Evolutionary conservation across 169 alveolate genomes (phyloP).

Genomic region (Amoebophrya sp.): DNA sequence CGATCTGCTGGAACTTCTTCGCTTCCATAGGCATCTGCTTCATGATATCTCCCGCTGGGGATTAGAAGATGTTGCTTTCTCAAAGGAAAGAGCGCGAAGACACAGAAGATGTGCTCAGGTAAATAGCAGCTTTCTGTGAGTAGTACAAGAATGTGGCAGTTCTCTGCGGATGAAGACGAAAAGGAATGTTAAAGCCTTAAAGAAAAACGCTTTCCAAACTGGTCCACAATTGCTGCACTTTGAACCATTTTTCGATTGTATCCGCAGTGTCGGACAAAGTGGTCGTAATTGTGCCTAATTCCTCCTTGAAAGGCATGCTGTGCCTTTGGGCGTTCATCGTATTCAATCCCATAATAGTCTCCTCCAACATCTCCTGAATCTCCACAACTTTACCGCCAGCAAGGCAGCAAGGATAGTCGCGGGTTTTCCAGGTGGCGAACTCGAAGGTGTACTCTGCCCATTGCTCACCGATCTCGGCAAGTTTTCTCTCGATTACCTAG

Average conservation of each 20-base stretch:
- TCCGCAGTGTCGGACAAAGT: slow-evolving; percentile 86
- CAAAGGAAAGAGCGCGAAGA: too few relatives aligned
- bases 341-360: slow-evolving; percentile 78
- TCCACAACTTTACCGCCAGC: slow-evolving; percentile 62
- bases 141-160: too few relatives aligned
- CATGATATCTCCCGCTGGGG: slow-evolving; percentile 96
- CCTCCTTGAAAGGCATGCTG: slow-evolving; percentile 84
- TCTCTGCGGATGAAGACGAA: too few relatives aligned
- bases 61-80: too few relatives aligned
- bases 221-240: slow-evolving; percentile 89
- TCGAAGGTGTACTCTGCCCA: slow-evolving; percentile 78
- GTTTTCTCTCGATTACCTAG: slow-evolving; percentile 79
- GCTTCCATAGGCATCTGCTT: slow-evolving; percentile 94
- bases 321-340: slow-evolving; percentile 55
- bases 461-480: slow-evolving; percentile 75
- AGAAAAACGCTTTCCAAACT: slow-evolving; percentile 91
- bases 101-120: too few relatives aligned
- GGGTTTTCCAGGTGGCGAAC: slow-evolving; percentile 84
- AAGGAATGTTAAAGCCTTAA: too few relatives aligned
- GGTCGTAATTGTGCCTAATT: slow-evolving; percentile 68
- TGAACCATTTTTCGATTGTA: slow-evolving; percentile 91
- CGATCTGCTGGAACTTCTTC: slow-evolving; percentile 85
- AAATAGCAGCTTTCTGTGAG: too few relatives aligned
- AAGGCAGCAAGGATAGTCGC: slow-evolving; percentile 54
- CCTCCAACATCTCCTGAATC: slow-evolving; percentile 85